Base-by-base conservation (phyloP, 495 filamentous ascomycete species). In the Tuber aestivum region DNA sequence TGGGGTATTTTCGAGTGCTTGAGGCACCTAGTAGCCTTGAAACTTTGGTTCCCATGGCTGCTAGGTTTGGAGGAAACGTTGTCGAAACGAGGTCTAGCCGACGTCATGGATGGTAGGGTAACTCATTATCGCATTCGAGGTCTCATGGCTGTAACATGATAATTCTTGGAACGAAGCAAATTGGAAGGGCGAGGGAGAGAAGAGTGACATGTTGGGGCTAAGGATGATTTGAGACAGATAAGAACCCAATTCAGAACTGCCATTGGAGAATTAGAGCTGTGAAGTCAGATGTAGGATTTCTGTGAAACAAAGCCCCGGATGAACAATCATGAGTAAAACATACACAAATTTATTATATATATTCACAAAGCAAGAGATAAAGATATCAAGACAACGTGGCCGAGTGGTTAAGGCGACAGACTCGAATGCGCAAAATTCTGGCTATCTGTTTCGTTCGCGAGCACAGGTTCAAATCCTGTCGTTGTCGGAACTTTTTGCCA, bases 401-500 rank as follows among this genome's bases (percentile, higher is more conserved):
- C 76, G 76, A 77, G 76, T 78, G 76, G 76, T 78, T 76, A 78
- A 78, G 76, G 76, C 76, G 76, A 78, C 74, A 78, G 74, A 78
- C 74, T 78, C 76, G 76, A 72, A 76, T 70, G 12, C 9, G 40
- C 27, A 42, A 70, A 71, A 69, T 70, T 69, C 61, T 44, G 56
- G 74, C 37, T 68, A 78, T 78, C 76, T 78, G 74, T 78, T 78
- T 74, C 73, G 76, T 78, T 78, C 74, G 76, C 76, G 73, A 74
- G 76, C 76, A 78, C 75, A 78, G 69, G 74, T 78, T 78, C 76
- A 78, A 78, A 78, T 78, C 76, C 69, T 78, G 74, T 76, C 74
- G 76, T 50, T 76, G 76, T 78, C 74, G 76, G 41, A 45, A 61
- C 3, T 41, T 41, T 75, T 77, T 75, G 56, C 27, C 3, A n/a